These are phyloP conservation scores for Populus trichocarpa DNA, from an alignment of 441 rosid species.

Conservation along the genomic window DNA sequence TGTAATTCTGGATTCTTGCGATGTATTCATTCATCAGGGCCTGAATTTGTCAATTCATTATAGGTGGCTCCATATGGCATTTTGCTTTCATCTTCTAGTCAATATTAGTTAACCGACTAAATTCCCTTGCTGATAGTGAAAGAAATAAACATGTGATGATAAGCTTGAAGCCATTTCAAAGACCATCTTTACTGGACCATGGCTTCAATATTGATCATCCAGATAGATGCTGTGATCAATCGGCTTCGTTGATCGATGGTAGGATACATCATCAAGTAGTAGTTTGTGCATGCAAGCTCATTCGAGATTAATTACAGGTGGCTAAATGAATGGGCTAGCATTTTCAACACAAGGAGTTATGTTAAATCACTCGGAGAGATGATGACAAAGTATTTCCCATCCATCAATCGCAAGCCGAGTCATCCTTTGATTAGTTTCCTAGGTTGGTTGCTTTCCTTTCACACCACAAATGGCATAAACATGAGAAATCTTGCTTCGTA, in stretches of 20 bases:
- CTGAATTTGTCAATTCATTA: constrained; percentile 10
- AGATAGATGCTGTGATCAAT: not conserved
- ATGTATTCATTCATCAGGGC: constrained; percentile 10
- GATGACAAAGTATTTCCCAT: constrained; percentile 3
- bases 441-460: constrained; percentile 25
- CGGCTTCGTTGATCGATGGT: not conserved
- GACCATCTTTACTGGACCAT: not conserved
- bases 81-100: constrained; percentile 16
- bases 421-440: not conserved
- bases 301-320: not conserved
- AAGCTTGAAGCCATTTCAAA: not conserved
- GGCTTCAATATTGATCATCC: not conserved
- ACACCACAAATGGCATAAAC: not conserved
- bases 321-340: not conserved
- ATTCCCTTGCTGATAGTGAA: not conserved
- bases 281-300: not conserved
- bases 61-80: constrained; percentile 10
- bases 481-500: constrained; percentile 20
- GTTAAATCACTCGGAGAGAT: constrained; percentile 1
- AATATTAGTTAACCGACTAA: constrained; percentile 30
- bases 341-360: not conserved
- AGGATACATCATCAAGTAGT: not conserved
- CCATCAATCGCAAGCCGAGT: not conserved
- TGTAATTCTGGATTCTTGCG: constrained; percentile 6
- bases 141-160: constrained; percentile 12